Evolutionary conservation across 306 rosid species (phyloP), one percentile per base, ranked within the genome.

Genomic region (Pterocarpus macrocarpus): DNA sequence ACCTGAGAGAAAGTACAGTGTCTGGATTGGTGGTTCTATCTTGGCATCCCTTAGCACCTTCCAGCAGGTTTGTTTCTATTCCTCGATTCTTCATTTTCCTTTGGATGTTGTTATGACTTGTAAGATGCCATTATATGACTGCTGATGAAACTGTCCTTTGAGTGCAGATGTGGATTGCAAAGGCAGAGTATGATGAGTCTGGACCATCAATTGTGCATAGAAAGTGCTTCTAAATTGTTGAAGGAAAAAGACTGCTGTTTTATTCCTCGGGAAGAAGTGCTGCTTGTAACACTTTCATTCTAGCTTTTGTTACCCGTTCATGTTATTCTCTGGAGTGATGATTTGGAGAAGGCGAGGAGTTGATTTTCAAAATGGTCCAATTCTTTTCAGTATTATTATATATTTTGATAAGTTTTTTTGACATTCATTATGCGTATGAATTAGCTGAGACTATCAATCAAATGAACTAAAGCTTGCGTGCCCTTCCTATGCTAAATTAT

Each of bases 21-120:
- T 87, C 81, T 87, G 90, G 90, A 87, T 85, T 67, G 90, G 90
- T 57, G 90, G 90, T 70, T 87, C 90, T 5, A 87, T 87, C 80
- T 73, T 87, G 66, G 90, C 90, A 49, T 87, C 90, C 12, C 85
- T 87, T 0, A 86, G 89, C 79, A 86, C 89, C 66, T 86, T 86
- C 82, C 89, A 86, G 59, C 89, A 86, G 89, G 86, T 86, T 33
- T 85, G 56, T 85, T 43, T 16, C 53, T 16, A 9, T 80, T 74
- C 33, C 61, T 22, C 34, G 13, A 17, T 56, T 77, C 28, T 49
- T 8, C 4, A 43, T 30, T 11, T 59, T 61, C 65, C 68, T 39
- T n/a, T 17, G 22, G 45, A 63, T 75, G 7, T 75, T 66, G 57
- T 14, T 83, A 17, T 22, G 32, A 75, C 8, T 43, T 43, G 53